Base-by-base conservation (phyloP, 139 green algal species). In the Chlorella sp. region DNA sequence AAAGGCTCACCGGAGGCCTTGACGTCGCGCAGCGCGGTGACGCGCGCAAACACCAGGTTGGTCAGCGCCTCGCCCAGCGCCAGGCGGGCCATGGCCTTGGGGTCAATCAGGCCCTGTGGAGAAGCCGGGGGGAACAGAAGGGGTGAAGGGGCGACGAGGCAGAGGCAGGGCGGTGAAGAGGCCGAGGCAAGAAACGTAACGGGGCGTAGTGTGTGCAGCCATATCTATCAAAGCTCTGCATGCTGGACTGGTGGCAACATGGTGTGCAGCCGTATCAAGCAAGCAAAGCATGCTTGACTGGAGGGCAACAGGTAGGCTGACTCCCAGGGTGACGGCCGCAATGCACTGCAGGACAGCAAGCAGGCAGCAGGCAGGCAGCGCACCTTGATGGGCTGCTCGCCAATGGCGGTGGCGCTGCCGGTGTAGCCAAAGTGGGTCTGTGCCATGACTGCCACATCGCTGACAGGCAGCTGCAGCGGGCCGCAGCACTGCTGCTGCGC, bases 401-500 rank as follows among this genome's bases (percentile, higher is more conserved):
- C 97, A 63, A 99, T 99, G 85, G 95, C 91, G 44, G 95, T 98
- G 62, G 97, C 97, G 2, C 93, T 88, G 81, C 97, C 97, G 16
- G 93, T 97, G 36, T 88, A 85, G 62, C 85, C 86, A 63, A 83
- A 88, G 88, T 98, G 95, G 11, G 82, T 93, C 90, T 98, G 95
- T 28, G 97, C 96, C 65, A 95, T 96, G 18, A 99, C 96, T 0
- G 96, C 97, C 21, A 98, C 94, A 89, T 99, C 93, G 2, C 94
- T 89, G 7, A 99, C 34, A 6, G 97, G 97, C 32, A 99, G 83
- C 81, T 92, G 88, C 89, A 99, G 91, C 21, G 97, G 96, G 20
- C 97, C 97, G 3, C 96, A 94, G 85, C 95, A 98, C 92, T 99
- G 97, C 93, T 99, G 97, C 92, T 98, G 97, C 13, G 94, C 97